Evolutionary conservation across 139 green algal genomes (phyloP), one percentile per base, ranked within the genome.

Genomic region (Ettlia oleoabundans): DNA sequence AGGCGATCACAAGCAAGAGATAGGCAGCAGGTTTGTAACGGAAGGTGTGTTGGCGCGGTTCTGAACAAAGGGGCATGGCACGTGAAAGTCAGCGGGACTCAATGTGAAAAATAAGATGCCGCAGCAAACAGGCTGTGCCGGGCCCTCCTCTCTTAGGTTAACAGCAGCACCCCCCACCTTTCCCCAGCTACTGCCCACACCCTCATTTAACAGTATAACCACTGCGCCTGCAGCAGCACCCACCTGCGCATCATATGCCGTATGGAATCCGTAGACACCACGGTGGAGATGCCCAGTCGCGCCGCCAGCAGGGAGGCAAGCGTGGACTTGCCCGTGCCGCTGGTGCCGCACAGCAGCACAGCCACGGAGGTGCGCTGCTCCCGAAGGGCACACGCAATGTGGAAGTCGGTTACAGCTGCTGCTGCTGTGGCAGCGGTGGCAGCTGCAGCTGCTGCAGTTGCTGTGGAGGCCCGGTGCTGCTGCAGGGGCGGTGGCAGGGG

Each of bases 271-370:
- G 96, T 99, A 58, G 93, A 98, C 1, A 99, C 79, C 2, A 99
- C 87, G 2, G 92, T 96, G 63, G 89, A 94, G 80, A 99, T 96
- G 66, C 94, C 93, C 74, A 99, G 89, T 5, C 95, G 86, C 35
- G 85, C 84, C 9, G 93, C 95, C 87, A 99, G 84, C 68, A 99
- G 92, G 1, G 94, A 95, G 6, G 96, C 95, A 65, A 99, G 87
- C 28, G 96, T 99, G 41, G 93, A 98, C 87, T 99, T 99, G 83
- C 96, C 96, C 1, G 92, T 97, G 62, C 96, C 96, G 71, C 47
- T 84, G 32, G 83, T 90, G 65, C 85, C 85, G 55, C 73, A 86
- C 51, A 89, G 69, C 61, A 89, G 71, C 22, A 91, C 51, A 7
- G 76, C 76, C 26, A 87, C 70, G 2, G 58, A 69, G 0, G 69